Evolutionary conservation across 2,329 filamentous ascomycete species (phyloP).

Genomic region (Proliferodiscus dingleyae): DNA sequence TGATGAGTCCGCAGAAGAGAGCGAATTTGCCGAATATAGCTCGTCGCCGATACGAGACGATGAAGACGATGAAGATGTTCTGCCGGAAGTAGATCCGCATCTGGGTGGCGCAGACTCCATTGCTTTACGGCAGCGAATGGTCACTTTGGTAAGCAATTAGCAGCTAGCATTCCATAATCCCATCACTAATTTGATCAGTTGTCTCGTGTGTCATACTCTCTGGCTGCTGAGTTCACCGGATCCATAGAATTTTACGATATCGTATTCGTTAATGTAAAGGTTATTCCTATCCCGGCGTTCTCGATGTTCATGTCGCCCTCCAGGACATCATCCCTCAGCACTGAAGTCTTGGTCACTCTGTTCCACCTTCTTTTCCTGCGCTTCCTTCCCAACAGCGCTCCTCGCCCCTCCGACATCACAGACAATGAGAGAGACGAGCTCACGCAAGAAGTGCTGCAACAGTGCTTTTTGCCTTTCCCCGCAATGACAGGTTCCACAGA

Average conservation of each 20-base stretch:
- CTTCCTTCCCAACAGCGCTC: slow-evolving; percentile 37
- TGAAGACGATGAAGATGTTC: slow-evolving; percentile 4
- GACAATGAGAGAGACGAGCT: slow-evolving; percentile 36
- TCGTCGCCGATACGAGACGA: slow-evolving; percentile 8
- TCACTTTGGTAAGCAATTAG: slow-evolving; percentile 23
- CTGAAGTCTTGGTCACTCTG: slow-evolving; percentile 42
- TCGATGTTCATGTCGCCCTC: slow-evolving; percentile 40
- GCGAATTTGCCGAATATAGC: slow-evolving; percentile 43
- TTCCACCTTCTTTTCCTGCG: slow-evolving; percentile 47
- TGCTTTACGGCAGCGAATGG: slow-evolving; percentile 25
- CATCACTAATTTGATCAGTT: slow-evolving; percentile 19
- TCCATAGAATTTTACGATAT: slow-evolving; percentile 44
- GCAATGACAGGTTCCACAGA: slow-evolving; percentile 42
- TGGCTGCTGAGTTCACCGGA: slow-evolving; percentile 41
- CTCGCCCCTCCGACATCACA: slow-evolving; percentile 32
- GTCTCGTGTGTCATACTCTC: slow-evolving; percentile 32
- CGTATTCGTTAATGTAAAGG: slow-evolving; percentile 40
- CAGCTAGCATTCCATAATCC: neutral
- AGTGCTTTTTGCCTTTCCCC: slow-evolving; percentile 48
- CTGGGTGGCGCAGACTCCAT: slow-evolving; percentile 28
- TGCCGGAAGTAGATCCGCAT: slow-evolving; percentile 12
- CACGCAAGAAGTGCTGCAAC: slow-evolving; percentile 44
- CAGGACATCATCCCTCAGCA: slow-evolving; percentile 32
- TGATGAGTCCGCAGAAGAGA: slow-evolving; percentile 42
- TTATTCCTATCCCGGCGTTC: slow-evolving; percentile 30